Conservation (phyloP, 139 green algal genomes). For the Chlamydomonas eustigma region DNA sequence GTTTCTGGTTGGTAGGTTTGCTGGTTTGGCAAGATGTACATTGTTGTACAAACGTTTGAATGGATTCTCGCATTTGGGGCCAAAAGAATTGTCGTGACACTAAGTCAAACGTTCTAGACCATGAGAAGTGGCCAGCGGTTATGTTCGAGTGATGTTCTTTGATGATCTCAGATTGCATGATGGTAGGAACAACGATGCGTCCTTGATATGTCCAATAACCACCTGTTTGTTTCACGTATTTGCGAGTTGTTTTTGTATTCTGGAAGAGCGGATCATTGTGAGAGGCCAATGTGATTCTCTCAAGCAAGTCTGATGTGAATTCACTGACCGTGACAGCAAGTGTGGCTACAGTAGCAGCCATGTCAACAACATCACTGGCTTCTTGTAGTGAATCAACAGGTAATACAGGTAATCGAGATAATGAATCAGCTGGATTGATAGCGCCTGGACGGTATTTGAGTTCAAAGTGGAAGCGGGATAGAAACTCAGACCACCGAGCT, state of each 20-base stretch:
- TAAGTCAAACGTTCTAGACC: neutral
- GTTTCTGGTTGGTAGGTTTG: constrained; percentile 19
- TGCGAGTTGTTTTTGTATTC: neutral
- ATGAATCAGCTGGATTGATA: no score
- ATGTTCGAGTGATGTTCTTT: neutral
- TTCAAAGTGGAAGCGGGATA: no score
- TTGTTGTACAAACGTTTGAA: constrained; percentile 20
- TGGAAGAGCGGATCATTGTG: neutral
- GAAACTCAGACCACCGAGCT: no score
- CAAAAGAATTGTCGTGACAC: constrained; percentile 22
- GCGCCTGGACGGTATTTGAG: no score
- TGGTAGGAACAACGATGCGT: neutral
- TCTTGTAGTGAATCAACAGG: no score
- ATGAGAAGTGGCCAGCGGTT: constrained; percentile 5
- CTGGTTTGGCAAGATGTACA: constrained; percentile 38
- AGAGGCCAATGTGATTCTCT: no score
- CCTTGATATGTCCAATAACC: neutral
- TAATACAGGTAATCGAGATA: no score
- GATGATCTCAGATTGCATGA: neutral
- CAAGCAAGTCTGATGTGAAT: no score
- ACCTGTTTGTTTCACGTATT: neutral
- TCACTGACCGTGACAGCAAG: no score
- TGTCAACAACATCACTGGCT: no score
- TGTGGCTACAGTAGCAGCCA: no score
- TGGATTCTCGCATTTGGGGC: constrained; percentile 17